Evolutionary conservation across 257 asterid species (phyloP).

Genomic region (Fraxinus excelsior): DNA sequence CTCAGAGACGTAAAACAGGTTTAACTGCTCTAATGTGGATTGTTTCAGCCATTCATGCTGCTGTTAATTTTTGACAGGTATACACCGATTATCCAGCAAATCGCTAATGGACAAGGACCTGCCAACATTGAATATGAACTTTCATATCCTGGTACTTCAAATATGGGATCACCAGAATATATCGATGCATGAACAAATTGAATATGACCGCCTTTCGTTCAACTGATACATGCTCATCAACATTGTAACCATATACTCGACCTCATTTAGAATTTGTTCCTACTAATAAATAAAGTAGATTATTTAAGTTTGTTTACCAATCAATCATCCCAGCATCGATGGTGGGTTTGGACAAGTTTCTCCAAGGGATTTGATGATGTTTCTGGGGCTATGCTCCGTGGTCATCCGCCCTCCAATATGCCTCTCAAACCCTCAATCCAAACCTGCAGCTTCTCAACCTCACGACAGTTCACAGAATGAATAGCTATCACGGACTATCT

Average conservation of each 20-base stretch:
- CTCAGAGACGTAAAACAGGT: slow-evolving; percentile 37
- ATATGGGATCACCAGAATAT: slow-evolving; percentile 30
- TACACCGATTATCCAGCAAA: slow-evolving; percentile 49
- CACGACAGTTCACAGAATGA: background rate
- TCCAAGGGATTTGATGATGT: background rate
- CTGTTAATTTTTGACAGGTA: slow-evolving; percentile 42
- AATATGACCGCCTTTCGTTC: too few species aligned
- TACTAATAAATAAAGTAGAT: too few species aligned
- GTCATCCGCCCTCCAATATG: background rate
- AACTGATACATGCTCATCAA: too few species aligned
- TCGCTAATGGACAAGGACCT: slow-evolving; percentile 46
- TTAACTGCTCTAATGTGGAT: slow-evolving; percentile 52
- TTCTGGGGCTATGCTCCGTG: background rate
- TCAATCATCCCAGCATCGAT: background rate
- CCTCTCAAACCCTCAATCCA: background rate
- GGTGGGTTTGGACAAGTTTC: background rate
- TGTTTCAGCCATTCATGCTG: slow-evolving; percentile 44
- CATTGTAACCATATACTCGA: background rate
- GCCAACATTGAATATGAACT: slow-evolving; percentile 34
- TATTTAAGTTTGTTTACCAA: background rate
- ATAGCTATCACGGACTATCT: background rate
- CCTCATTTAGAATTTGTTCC: too few species aligned
- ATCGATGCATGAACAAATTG: background rate
- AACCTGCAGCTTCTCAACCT: background rate
- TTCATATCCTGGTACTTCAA: slow-evolving; percentile 33